Conservation (phyloP, 805 yeast species). For the Candida stauntonica region DNA sequence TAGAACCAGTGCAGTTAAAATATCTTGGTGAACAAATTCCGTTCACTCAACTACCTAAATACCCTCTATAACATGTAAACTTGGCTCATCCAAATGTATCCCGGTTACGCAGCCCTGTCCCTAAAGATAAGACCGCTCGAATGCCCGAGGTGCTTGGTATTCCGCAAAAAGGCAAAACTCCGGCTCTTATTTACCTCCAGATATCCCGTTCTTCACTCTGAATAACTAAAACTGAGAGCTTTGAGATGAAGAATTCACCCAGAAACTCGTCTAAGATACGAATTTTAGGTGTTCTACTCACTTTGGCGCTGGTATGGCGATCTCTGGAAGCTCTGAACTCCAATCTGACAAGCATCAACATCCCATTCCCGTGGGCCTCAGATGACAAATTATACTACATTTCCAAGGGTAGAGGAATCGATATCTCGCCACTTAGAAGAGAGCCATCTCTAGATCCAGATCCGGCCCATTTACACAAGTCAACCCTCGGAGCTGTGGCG, state of each 20-base stretch:
- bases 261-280: background rate
- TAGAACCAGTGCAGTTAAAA: no score
- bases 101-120: conserved; percentile 8
- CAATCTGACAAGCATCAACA: background rate
- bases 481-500: conserved; percentile 23
- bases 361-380: no score
- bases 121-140: no score
- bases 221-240: no score
- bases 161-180: background rate
- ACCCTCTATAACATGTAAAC: no score
- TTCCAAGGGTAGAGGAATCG: conserved; percentile 31
- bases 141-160: no score
- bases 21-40: no score
- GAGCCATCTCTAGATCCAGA: conserved; percentile 35
- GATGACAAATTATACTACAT: conserved; percentile 4
- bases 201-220: no score
- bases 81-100: background rate
- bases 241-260: background rate
- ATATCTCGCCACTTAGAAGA: conserved; percentile 33
- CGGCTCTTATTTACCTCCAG: background rate
- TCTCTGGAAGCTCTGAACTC: conserved; percentile 1
- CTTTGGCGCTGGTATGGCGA: conserved; percentile 2
- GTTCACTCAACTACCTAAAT: no score
- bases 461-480: conserved; percentile 22
- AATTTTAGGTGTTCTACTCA: background rate